Conservation (phyloP, 1,284 basidiomycete genomes). For the Peniophora sp. region DNA sequence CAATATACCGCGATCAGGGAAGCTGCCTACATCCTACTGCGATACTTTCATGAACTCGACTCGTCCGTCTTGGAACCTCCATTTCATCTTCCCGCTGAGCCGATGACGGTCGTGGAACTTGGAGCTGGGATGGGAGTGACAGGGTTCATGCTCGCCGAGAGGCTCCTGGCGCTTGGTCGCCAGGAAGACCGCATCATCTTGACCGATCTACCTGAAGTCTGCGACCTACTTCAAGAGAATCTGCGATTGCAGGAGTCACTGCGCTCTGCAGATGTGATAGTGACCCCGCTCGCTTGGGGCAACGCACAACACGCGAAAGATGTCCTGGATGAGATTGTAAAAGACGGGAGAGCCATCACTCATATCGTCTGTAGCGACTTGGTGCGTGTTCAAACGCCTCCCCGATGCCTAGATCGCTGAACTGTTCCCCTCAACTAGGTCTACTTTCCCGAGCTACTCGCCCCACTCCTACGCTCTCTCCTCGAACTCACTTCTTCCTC, state of each 20-base stretch:
- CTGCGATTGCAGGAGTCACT: not conserved
- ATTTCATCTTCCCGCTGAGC: conserved; percentile 23
- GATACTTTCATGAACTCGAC: conserved; percentile 40
- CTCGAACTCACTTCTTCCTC: conserved; percentile 55
- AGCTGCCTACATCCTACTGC: conserved; percentile 54
- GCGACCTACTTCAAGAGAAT: conserved; percentile 51
- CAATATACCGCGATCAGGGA: conserved; percentile 42
- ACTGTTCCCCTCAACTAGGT: conserved; percentile 33
- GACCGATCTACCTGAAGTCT: conserved; percentile 69
- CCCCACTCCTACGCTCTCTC: conserved; percentile 61
- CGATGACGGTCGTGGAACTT: conserved; percentile 45
- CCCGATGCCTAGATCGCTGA: not conserved
- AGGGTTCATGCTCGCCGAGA: conserved; percentile 37
- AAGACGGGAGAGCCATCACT: conserved; percentile 28
- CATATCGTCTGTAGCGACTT: conserved; percentile 73
- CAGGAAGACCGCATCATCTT: conserved; percentile 37
- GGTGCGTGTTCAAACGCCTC: conserved; percentile 30
- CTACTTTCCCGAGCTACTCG: conserved; percentile 69
- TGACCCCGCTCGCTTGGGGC: conserved; percentile 66
- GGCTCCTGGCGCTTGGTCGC: conserved; percentile 9
- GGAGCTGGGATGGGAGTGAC: conserved; percentile 69
- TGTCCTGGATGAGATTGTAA: conserved; percentile 32
- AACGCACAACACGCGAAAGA: conserved; percentile 29
- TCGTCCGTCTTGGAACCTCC: conserved; percentile 52
- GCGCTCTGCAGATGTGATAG: conserved; percentile 14